phyloP scores from a whole-genome alignment of 208 protist species.

The Trypanosoma congolense region DNA sequence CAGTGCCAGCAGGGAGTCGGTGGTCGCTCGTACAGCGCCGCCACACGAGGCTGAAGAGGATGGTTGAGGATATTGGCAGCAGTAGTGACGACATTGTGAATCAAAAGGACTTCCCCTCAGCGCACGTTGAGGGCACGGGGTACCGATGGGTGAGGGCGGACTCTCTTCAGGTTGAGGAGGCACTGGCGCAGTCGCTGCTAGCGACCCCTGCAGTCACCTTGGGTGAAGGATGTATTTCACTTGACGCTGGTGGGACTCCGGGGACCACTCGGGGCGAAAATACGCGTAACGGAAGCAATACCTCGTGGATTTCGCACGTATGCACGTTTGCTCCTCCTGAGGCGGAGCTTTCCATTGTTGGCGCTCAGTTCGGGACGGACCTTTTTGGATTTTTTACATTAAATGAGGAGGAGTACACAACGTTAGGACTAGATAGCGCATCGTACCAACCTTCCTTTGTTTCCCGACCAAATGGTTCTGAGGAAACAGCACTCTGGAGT shows the following conservation, averaged over 20 bases:
- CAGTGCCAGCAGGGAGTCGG: slow-evolving; percentile 10
- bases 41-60: neutral
- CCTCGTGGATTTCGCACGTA: slow-evolving; percentile 7
- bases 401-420: slow-evolving; percentile 40
- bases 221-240: too few species aligned
- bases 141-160: slow-evolving; percentile 20
- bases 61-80: neutral
- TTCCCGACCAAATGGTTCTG: neutral
- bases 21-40: slow-evolving; percentile 24
- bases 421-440: slow-evolving; percentile 13
- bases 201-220: neutral
- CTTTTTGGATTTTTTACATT: slow-evolving; percentile 42
- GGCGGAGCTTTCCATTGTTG: slow-evolving; percentile 7
- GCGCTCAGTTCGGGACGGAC: neutral
- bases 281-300: too few species aligned
- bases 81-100: neutral
- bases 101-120: neutral
- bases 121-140: neutral
- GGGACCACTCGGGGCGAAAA: too few species aligned
- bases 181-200: slow-evolving; percentile 6
- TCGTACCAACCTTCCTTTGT: slow-evolving; percentile 11
- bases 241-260: too few species aligned
- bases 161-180: slow-evolving; percentile 11
- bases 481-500: neutral
- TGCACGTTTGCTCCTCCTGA: slow-evolving; percentile 8